Evolutionary conservation across 768 basidiomycete species (phyloP), one percentile per base, ranked within the genome.

Genomic region (Suillus fuscotomentosus): DNA sequence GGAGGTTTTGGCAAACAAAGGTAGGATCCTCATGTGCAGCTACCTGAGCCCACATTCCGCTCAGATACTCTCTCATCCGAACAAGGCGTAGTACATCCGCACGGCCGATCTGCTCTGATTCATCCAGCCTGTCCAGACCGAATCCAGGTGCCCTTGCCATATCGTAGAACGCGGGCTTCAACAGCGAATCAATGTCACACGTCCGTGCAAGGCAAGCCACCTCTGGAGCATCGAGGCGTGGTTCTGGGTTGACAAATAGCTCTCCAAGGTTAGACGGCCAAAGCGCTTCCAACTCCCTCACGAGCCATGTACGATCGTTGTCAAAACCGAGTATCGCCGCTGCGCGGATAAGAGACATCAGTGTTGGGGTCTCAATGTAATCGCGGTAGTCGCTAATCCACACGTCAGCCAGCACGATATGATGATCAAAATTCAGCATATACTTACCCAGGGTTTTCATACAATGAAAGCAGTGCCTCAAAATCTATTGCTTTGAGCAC

Each of bases 91-190:
- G 42, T 24, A 64, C 7, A 56, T 65, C 62, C 13, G 45, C 47
- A 51, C 27, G 48, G 11, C 27, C 20, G 7, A 65, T 51, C 17
- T 45, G 31, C 38, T 47, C 27, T 27, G 53, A 27, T 34, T 34
- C 20, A 2, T 34, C 53, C 7, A 54, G 27, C 8, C 9, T 20
- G 10, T 6, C 31, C 31, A 54, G 31, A 66, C 38, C 79, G 71
- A 5, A 79, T 68, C 42, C 62, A 13, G 51, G n/a, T n/a, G 61
- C 5, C 41, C 67, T 61, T 24, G 69, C 68, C 15, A 82, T 71
- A 64, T 82, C 78, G 63, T 82, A 82, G 61, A 76, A 80, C 1
- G 79, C 79, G 50, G 72, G 70, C 53, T 78, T 77, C 15, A 77
- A 68, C 31, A 81, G 69, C 0, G 38, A 41, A 3, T 71, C 66